These are phyloP conservation scores for Pugionium dolabratum DNA, from an alignment of 345 rosid species.

Conservation along the genomic window DNA sequence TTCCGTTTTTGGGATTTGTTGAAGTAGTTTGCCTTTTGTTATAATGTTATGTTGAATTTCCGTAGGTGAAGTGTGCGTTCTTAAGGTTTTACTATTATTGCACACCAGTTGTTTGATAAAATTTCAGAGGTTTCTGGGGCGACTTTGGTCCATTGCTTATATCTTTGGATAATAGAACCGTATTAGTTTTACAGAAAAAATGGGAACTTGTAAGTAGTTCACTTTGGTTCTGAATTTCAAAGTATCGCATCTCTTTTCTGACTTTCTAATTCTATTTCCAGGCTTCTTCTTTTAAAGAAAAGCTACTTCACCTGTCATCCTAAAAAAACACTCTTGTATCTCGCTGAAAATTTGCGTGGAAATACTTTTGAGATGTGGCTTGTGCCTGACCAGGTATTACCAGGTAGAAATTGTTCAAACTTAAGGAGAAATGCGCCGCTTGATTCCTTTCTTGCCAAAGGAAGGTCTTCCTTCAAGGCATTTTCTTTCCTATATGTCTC, in stretches of 20 bases:
- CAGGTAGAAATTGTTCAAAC: slow-evolving; percentile 52
- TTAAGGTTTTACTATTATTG: not conserved
- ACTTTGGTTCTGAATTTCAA: not conserved
- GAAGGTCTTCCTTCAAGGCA: slow-evolving; percentile 47
- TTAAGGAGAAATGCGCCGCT: slow-evolving; percentile 48
- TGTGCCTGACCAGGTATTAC: slow-evolving; percentile 51
- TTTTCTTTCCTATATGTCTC: slow-evolving; percentile 52
- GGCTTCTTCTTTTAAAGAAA: not conserved
- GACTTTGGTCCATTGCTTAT: not conserved
- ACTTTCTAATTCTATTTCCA: not conserved
- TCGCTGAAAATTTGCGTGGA: not conserved
- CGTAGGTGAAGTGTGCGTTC: too few relatives aligned
- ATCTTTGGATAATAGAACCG: not conserved
- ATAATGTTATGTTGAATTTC: too few relatives aligned
- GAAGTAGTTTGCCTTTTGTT: not conserved
- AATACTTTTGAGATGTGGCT: slow-evolving; percentile 20
- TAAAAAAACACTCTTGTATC: slow-evolving; percentile 1
- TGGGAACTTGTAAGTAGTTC: not conserved
- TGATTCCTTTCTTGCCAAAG: slow-evolving; percentile 44
- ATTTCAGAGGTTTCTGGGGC: slow-evolving; percentile 26
- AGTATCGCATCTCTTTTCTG: not conserved
- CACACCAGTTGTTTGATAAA: slow-evolving; percentile 48
- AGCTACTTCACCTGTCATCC: not conserved
- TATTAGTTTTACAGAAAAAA: not conserved
- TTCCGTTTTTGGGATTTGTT: not conserved